These are phyloP conservation scores for Rhypophila decipiens DNA, from an alignment of 495 filamentous ascomycete genomes.

Conservation along the genomic window DNA sequence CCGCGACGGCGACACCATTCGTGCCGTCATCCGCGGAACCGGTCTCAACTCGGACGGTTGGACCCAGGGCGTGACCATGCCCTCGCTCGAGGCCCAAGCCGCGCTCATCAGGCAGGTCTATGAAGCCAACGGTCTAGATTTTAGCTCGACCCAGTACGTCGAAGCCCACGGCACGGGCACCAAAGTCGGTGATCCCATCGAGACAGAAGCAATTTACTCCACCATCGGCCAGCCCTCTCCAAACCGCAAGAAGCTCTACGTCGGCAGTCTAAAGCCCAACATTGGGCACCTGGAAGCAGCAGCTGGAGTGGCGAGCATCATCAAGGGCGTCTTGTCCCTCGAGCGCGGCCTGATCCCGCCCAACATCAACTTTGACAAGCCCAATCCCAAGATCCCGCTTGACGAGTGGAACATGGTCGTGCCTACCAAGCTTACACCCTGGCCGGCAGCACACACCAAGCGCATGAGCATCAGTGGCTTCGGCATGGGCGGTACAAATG, in stretches of 20 bases:
- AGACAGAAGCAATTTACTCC: constrained; percentile 18
- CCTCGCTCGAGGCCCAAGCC: constrained; percentile 40
- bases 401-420: constrained; percentile 1
- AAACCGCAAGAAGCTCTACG: constrained; percentile 2
- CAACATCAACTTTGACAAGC: constrained; percentile 22
- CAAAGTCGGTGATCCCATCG: constrained; percentile 26
- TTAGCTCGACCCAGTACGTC: constrained; percentile 30
- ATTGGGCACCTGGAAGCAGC: constrained; percentile 36
- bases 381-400: constrained; percentile 35
- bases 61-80: constrained; percentile 44
- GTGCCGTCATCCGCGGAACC: constrained; percentile 48
- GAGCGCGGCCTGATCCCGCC: constrained; percentile 31
- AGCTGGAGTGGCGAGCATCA: constrained; percentile 28
- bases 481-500: constrained; percentile 51
- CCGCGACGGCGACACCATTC: constrained; percentile 39
- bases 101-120: constrained; percentile 36
- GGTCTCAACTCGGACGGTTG: constrained; percentile 45
- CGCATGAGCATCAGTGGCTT: constrained; percentile 50
- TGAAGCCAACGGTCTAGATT: constrained; percentile 14
- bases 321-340: constrained; percentile 31
- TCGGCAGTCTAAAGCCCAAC: constrained; percentile 41
- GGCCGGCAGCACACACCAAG: not conserved
- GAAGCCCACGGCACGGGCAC: constrained; percentile 26
- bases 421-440: not conserved
- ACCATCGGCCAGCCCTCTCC: constrained; percentile 4